Base-by-base conservation (phyloP, 306 rosid genomes). In the Ormosia emarginata region DNA sequence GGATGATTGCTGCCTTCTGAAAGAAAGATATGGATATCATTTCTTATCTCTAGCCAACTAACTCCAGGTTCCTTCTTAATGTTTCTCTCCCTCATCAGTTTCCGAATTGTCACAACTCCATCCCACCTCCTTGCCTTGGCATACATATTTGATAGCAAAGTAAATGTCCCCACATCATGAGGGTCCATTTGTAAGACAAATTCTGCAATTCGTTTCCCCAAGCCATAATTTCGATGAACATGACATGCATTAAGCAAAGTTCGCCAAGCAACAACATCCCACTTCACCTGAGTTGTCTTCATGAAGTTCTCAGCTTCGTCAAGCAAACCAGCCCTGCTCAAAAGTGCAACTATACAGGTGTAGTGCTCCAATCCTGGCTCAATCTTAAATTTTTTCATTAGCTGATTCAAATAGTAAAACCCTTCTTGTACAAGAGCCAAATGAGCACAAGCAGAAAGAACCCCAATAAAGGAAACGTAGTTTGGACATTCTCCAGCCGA, bases 31-130 rank as follows among this genome's bases (percentile, higher is more conserved):
- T 94, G 94, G 67, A 79, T 83, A 0, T 61, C 4, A 49, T 87
- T 71, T 87, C 93, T 86, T 82, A 89, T 89, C 84, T 90, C 97
- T 39, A 94, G 79, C 98, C 97, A 92, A 84, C 97, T 94, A 17
- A 81, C 85, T 33, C 98, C 96, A 0, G 96, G 98, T 70, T 92
- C 98, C 88, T 94, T 92, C 88, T 88, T 92, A 46, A 94, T 86
- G 39, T 88, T 90, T 55, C 85, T 92, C 77, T 85, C 91, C 81
- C 90, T 92, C 98, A 94, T 92, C 85, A 81, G 74, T 84, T 88
- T 94, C 74, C 97, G 82, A 74, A 90, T 85, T 39, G 49, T 84
- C 58, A 86, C 92, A 52, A 94, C 95, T 64, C 85, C 88, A 59
- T 87, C 87, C 95, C 98, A 92, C 58, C 86, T 82, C 79, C 62